Base-by-base conservation (phyloP, 2,329 filamentous ascomycete genomes). In the Tolypocladium guangdongense region DNA sequence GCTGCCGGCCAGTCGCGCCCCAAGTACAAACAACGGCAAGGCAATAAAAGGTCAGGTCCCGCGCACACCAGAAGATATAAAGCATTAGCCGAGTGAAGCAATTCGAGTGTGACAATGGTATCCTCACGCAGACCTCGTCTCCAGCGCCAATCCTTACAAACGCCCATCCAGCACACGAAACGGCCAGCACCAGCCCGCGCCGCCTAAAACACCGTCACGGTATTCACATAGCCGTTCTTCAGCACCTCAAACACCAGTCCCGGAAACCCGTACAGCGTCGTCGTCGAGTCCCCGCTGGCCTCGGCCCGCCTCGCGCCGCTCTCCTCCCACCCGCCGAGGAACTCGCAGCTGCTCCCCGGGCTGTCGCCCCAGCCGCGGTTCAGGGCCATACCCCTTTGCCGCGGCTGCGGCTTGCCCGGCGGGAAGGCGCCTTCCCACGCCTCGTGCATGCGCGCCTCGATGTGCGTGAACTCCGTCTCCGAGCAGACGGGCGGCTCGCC, bases 221-320 rank as follows among this genome's bases (percentile, higher is more conserved):
- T 87, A 68, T 90, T 95, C 27, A 99, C 88, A 56, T 83, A 86
- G 4, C 88, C 90, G 65, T 95, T 96, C 81, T 88, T 91, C 68
- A 97, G 71, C 32, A 99, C 92, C 71, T 99, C 93, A 72, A 99
- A 97, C 48, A 96, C 83, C 68, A 97, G 73, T 0, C 93, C 92
- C 0, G 93, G 92, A 64, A 96, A 96, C 1, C 92, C 91, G 72
- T 90, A 97, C 32, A 99, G 71, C 57, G 91, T 92, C 18, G 91
- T 96, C 53, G 80, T 83, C 55, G 80, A 80, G 60, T 83, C 80
- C 39, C 78, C 77, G 46, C 68, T 75, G 3, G 75, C 71, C 47
- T 78, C 84, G 65, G 68, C 76, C 66, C 69, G 79, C 71, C 71
- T 81, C 66, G 60, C 68, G 62, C 74, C 71, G 59, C 81, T 86